A percentile compares a stretch with the other conserved stretches of the same genome.
Conservation (phyloP, 78 protist genomes). For the Dictyostelium brefeldianum region DNA sequence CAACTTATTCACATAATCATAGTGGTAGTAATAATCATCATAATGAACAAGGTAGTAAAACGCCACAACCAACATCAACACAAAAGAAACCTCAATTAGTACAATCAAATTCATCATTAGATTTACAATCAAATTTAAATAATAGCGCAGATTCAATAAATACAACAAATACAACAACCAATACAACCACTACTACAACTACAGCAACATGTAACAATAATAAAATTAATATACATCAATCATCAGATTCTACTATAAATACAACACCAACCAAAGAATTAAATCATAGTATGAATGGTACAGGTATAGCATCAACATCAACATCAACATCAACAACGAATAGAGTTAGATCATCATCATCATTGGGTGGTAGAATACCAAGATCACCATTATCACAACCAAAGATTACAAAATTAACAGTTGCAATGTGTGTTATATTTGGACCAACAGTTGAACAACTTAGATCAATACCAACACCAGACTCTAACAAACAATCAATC, state of each 20-base stretch:
- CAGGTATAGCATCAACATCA: too few relatives aligned
- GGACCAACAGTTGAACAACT: constrained; percentile 47
- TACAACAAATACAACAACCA: not conserved
- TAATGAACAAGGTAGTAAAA: not conserved
- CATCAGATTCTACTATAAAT: not conserved
- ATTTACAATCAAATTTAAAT: not conserved
- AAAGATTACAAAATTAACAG: constrained; percentile 41
- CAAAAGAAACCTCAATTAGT: not conserved
- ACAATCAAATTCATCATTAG: not conserved
- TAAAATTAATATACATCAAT: not conserved
- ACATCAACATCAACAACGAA: not conserved
- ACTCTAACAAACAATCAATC: not conserved
- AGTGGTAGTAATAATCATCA: not conserved
- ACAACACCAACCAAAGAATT: not conserved
- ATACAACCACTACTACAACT: not conserved
- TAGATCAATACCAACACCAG: not conserved
- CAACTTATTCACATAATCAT: constrained; percentile 10
- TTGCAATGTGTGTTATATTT: constrained; percentile 69
- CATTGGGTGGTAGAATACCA: constrained; percentile 28
- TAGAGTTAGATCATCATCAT: constrained; percentile 31
- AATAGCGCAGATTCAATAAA: not conserved
- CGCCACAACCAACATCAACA: not conserved
- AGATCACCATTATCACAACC: constrained; percentile 34
- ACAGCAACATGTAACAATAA: not conserved
- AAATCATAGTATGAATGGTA: not conserved